These are phyloP conservation scores for Lenwebbia sp. DNA, from an alignment of 345 rosid species.

Conservation along the genomic window DNA sequence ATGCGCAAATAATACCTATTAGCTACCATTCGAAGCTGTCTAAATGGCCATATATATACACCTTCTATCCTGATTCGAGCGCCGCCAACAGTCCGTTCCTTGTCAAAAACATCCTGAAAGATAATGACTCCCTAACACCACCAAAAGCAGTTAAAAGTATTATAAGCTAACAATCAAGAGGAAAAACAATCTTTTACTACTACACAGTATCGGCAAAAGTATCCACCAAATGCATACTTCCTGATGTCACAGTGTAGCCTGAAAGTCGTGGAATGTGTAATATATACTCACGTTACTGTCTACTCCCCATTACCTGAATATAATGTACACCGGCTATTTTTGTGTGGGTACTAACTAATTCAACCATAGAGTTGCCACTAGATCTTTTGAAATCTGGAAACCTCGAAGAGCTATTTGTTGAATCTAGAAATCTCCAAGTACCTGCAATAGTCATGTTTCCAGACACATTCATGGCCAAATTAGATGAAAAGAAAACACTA, in stretches of 20 bases:
- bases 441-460: conserved; percentile 35
- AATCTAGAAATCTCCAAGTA: conserved; percentile 73
- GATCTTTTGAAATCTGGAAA: conserved; percentile 77
- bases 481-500: background rate
- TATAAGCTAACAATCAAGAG: background rate
- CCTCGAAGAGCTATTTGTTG: conserved; percentile 68
- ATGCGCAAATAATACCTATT: conserved; percentile 49
- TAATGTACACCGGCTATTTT: conserved; percentile 93
- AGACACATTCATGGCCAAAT: background rate
- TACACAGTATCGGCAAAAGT: background rate
- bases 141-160: background rate
- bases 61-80: conserved; percentile 95
- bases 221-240: background rate
- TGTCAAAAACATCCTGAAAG: conserved; percentile 91
- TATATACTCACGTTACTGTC: background rate
- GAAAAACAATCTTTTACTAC: background rate
- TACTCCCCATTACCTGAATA: conserved; percentile 53
- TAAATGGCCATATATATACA: conserved; percentile 99
- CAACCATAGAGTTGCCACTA: conserved; percentile 69
- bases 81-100: conserved; percentile 82
- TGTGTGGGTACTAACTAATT: conserved; percentile 76
- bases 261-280: background rate
- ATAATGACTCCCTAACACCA: conserved; percentile 74
- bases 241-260: background rate
- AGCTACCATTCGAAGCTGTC: conserved; percentile 94